Base-by-base conservation (phyloP, 2,329 filamentous ascomycete species). In the Pseudocercospora macadamiae region DNA sequence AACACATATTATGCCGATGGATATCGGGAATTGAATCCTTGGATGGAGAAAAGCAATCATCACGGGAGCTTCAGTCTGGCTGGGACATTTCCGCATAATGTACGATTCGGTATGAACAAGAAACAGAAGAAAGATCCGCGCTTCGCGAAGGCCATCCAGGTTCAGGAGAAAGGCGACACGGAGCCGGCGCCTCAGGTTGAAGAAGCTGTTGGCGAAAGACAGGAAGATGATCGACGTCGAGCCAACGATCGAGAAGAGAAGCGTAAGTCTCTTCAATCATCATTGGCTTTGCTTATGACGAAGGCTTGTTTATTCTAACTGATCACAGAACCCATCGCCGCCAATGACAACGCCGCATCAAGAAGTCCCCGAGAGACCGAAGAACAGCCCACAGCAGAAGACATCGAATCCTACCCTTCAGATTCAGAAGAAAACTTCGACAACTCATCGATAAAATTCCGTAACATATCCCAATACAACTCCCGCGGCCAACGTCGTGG, bases 1-100 rank as follows among this genome's bases (percentile, higher is more conserved):
- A 54, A 68, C 54, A 70, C 70, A 0, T 65, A 67, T 42, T 68
- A 63, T 37, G 59, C 64, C 8, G 63, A 68, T 49, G 68, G 65
- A 44, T 70, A 70, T 42, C 63, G 63, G 25, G 57, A 64, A 19
- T 55, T 63, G 5, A 70, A 70, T 54, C 67, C 68, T 26, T 57
- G 62, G 58, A 69, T 67, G 59, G 62, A 67, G 14, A 59, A 61
- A 16, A 52, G 62, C 10, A 39, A 65, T 14, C 54, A 61, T n/a
- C 44, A 65, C n/a, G 60, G 63, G 2, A 64, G 54, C 23, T 69
- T 70, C 51, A 65, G 61, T 5, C 54, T 70, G 23, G 66, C 65
- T 3, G 56, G 63, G 18, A 70, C 67, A 1, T 65, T 69, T 39
- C 68, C 68, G 14, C 67, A 67, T 30, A 65, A 64, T 37, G 61